phyloP scores from a whole-genome alignment of 208 protist species.

The Sergeia podlipaevii region DNA sequence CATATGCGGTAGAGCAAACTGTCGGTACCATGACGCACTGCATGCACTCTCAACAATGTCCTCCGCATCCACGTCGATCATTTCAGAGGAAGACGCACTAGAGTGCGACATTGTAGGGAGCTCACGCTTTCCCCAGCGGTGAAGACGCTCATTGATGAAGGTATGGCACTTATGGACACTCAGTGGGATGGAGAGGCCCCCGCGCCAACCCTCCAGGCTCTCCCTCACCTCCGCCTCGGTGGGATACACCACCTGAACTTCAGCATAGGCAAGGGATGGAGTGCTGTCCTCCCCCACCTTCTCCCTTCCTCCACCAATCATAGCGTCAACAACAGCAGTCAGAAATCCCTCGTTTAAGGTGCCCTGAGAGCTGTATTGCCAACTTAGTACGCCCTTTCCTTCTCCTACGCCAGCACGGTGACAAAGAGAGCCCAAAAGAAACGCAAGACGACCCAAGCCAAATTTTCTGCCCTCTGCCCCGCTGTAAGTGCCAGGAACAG shows the following conservation, averaged over 20 bases:
- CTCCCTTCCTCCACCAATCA: constrained; percentile 22
- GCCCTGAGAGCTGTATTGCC: constrained; percentile 87
- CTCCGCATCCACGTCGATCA: neutral
- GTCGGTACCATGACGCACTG: constrained; percentile 1
- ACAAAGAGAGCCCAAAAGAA: constrained; percentile 10
- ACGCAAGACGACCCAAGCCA: constrained; percentile 36
- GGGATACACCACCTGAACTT: constrained; percentile 74
- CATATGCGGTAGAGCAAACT: constrained; percentile 68
- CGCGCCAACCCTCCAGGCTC: constrained; percentile 72
- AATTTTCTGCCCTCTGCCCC: constrained; percentile 10
- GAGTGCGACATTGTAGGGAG: neutral
- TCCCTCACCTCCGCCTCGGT: constrained; percentile 72
- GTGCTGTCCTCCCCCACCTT: neutral
- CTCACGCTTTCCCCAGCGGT: constrained; percentile 39
- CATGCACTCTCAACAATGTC: neutral
- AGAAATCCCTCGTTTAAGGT: constrained; percentile 51
- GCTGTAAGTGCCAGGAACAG: constrained; percentile 51
- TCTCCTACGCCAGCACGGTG: neutral
- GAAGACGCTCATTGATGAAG: constrained; percentile 66
- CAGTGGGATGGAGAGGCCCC: constrained; percentile 69
- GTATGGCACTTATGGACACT: constrained; percentile 37
- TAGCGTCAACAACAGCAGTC: constrained; percentile 24
- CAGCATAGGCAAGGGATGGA: neutral
- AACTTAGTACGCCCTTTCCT: constrained; percentile 28
- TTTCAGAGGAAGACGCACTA: neutral